phyloP scores from a whole-genome alignment of 2,329 filamentous ascomycete species.

The Venturia pyrina region DNA sequence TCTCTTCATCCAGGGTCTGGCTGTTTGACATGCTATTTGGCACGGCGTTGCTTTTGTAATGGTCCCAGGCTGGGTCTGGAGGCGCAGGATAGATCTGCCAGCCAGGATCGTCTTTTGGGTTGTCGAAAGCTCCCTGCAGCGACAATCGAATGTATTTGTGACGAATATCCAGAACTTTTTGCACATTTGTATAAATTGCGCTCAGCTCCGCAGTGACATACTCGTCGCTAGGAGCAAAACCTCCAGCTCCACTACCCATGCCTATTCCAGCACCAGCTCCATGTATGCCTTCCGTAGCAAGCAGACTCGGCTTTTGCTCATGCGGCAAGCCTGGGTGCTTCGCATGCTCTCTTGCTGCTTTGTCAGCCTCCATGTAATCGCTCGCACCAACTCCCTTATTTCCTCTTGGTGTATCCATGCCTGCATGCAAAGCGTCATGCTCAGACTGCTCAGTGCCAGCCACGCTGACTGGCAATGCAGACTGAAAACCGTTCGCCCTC shows the following conservation, averaged over 20 bases:
- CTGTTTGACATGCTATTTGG: conserved; percentile 26
- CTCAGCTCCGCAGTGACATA: conserved; percentile 76
- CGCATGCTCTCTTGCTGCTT: conserved; percentile 37
- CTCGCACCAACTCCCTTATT: conserved; percentile 17
- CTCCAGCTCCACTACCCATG: conserved; percentile 50
- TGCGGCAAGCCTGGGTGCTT: conserved; percentile 43
- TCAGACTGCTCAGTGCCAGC: conserved; percentile 10
- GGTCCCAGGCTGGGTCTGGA: conserved; percentile 82
- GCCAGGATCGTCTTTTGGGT: conserved; percentile 71
- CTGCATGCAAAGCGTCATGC: background rate
- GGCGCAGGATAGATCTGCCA: conserved; percentile 90
- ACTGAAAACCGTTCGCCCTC: conserved; percentile 16
- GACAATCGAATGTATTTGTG: conserved; percentile 84
- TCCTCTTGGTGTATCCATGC: background rate
- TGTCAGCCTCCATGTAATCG: conserved; percentile 35
- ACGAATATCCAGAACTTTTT: conserved; percentile 76
- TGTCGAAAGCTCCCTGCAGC: conserved; percentile 69
- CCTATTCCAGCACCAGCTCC: conserved; percentile 50
- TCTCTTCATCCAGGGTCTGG: conserved; percentile 22
- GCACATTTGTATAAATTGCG: conserved; percentile 81
- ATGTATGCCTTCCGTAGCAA: conserved; percentile 45
- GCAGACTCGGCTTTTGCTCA: conserved; percentile 43
- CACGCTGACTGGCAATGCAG: conserved; percentile 24
- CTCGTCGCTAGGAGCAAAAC: conserved; percentile 61
- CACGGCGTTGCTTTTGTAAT: conserved; percentile 37